These are phyloP conservation scores for Rhodotorula sp. DNA, from an alignment of 1,284 basidiomycete genomes.

Conservation along the genomic window DNA sequence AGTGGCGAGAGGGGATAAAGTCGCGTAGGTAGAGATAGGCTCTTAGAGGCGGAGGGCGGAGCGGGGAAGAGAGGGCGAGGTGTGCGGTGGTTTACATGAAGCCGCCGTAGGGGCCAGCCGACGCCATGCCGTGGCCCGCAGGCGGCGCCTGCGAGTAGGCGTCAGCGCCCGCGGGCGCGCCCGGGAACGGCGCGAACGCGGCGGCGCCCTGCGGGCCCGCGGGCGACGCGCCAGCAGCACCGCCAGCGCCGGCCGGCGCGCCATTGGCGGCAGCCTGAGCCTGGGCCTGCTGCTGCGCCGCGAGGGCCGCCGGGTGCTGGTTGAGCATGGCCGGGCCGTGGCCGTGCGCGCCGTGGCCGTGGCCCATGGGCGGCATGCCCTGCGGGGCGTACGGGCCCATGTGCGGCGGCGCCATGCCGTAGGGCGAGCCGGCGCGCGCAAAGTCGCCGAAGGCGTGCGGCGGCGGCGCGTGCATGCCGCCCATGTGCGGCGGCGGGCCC, in stretches of 20 bases:
- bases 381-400: conserved; percentile 21
- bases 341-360: conserved; percentile 14
- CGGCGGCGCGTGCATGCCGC: conserved; percentile 23
- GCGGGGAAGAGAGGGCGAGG: background rate
- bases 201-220: conserved; percentile 14
- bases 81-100: conserved; percentile 16
- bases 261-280: conserved; percentile 1
- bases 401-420: conserved; percentile 6
- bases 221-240: background rate
- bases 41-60: no score
- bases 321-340: background rate
- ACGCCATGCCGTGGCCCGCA: conserved; percentile 6
- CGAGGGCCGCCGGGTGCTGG: background rate
- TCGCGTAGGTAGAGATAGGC: no score
- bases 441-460: conserved; percentile 21
- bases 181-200: conserved; percentile 32
- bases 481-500: conserved; percentile 17
- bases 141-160: conserved; percentile 18
- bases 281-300: conserved; percentile 7
- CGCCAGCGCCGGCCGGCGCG: conserved; percentile 9
- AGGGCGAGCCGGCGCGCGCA: conserved; percentile 27
- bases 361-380: conserved; percentile 22
- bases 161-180: conserved; percentile 5
- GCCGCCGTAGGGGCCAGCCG: conserved; percentile 12
- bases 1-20: background rate